A percentile compares a stretch with the other conserved stretches of the same genome.
phyloP scores from a whole-genome alignment of 257 asterid species.

The Haberlea rhodopensis region DNA sequence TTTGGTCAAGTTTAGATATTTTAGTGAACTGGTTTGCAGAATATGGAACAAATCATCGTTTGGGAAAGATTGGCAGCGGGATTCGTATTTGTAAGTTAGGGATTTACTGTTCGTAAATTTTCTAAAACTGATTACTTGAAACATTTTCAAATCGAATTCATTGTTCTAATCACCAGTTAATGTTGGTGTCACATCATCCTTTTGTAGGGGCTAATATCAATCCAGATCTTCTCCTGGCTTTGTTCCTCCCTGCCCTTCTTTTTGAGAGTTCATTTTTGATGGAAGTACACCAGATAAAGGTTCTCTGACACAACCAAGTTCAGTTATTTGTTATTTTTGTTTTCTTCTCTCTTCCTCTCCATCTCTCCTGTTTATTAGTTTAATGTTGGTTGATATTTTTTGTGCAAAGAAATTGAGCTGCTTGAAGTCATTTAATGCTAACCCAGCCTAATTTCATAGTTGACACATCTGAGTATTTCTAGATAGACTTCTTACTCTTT shows the following conservation, averaged over 20 bases:
- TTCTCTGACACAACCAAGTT: constrained; percentile 24
- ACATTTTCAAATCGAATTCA: constrained; percentile 13
- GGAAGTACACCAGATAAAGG: constrained; percentile 99
- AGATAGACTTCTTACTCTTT: too few relatives aligned
- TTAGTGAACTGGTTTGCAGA: constrained; percentile 41
- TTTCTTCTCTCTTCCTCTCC: constrained; percentile 9
- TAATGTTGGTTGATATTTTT: not conserved
- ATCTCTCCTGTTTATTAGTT: not conserved
- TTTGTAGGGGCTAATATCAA: constrained; percentile 78
- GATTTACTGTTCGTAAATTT: constrained; percentile 11
- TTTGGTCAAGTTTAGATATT: constrained; percentile 17
- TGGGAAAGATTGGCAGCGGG: constrained; percentile 88
- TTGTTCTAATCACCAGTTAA: constrained; percentile 20
- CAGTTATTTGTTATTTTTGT: constrained; percentile 11
- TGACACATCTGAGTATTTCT: not conserved
- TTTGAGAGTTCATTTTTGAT: constrained; percentile 90
- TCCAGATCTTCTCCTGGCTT: constrained; percentile 96
- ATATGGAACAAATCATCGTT: constrained; percentile 65
- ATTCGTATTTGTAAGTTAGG: constrained; percentile 79
- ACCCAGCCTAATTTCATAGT: not conserved
- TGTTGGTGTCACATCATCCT: constrained; percentile 18
- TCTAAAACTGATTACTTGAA: constrained; percentile 1
- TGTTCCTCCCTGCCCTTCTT: constrained; percentile 98
- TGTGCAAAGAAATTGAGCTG: constrained; percentile 15
- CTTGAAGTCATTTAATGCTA: constrained; percentile 12